These are phyloP conservation scores for Hydnomerulius pinastri DNA, from an alignment of 768 basidiomycete species.

Conservation along the genomic window DNA sequence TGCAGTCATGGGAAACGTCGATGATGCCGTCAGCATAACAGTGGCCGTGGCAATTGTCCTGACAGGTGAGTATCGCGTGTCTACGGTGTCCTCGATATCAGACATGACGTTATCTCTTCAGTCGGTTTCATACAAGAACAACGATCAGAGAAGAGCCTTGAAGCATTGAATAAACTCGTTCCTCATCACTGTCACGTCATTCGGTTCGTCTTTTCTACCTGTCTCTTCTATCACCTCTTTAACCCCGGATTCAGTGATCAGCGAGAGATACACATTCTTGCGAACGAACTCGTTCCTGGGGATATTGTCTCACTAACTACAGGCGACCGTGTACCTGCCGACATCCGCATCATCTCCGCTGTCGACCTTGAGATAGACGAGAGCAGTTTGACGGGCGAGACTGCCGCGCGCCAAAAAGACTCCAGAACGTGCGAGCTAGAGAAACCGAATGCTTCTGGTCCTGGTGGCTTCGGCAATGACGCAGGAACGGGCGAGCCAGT, in stretches of 20 bases:
- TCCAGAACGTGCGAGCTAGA: slow-evolving; percentile 54
- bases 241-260: slow-evolving; percentile 33
- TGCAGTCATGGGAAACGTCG: slow-evolving; percentile 91
- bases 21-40: slow-evolving; percentile 92
- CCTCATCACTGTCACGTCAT: slow-evolving; percentile 95
- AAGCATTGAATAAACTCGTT: slow-evolving; percentile 94
- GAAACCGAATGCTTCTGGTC: slow-evolving; percentile 12
- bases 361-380: slow-evolving; percentile 94
- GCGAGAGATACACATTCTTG: slow-evolving; percentile 78
- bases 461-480: slow-evolving; percentile 10
- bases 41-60: slow-evolving; percentile 91
- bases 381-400: slow-evolving; percentile 94
- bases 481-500: slow-evolving; percentile 43
- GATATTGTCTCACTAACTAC: slow-evolving; percentile 89
- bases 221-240: neutral
- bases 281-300: slow-evolving; percentile 95
- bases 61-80: slow-evolving; percentile 61
- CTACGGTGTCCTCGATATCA: neutral
- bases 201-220: slow-evolving; percentile 41
- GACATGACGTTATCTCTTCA: slow-evolving; percentile 16
- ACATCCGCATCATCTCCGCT: slow-evolving; percentile 80
- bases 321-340: slow-evolving; percentile 93
- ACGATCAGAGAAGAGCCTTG: slow-evolving; percentile 90
- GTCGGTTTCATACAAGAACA: slow-evolving; percentile 97
- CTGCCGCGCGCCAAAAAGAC: slow-evolving; percentile 73